A percentile compares a stretch with the other conserved stretches of the same genome.
phyloP scores from a whole-genome alignment of 129 eudicot species.

The Flaveria ramosissima region DNA sequence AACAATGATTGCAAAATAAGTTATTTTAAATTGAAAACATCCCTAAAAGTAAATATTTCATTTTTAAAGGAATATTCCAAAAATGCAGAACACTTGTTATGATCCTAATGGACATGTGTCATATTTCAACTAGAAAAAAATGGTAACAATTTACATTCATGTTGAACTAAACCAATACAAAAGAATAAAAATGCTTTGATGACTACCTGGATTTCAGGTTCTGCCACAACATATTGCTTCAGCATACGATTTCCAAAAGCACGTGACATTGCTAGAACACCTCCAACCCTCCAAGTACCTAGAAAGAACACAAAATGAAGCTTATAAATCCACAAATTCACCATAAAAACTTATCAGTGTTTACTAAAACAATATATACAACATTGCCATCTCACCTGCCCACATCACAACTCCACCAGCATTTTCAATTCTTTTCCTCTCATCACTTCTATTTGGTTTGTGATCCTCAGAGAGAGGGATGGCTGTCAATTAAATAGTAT shows the following conservation, averaged over 20 bases:
- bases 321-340: neutral
- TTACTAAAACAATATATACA: neutral
- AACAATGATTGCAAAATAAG: neutral
- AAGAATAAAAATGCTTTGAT: neutral
- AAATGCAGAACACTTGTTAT: neutral
- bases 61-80: neutral
- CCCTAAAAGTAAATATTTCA: neutral
- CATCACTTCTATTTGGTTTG: conserved; percentile 87
- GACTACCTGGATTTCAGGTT: conserved; percentile 88
- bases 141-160: neutral
- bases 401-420: conserved; percentile 98
- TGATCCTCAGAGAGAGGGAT: conserved; percentile 91
- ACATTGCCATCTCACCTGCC: conserved; percentile 61
- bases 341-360: neutral
- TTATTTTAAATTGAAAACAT: neutral
- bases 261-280: conserved; percentile 95
- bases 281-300: conserved; percentile 99
- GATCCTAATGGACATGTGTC: neutral
- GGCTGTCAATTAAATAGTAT: conserved; percentile 47
- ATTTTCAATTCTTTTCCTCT: conserved; percentile 83
- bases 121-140: neutral
- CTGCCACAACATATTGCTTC: conserved; percentile 82
- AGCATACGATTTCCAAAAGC: conserved; percentile 96
- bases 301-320: conserved; percentile 19
- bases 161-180: neutral